Base-by-base conservation (phyloP, 148 eudicot species). In the Bassia scoparia region DNA sequence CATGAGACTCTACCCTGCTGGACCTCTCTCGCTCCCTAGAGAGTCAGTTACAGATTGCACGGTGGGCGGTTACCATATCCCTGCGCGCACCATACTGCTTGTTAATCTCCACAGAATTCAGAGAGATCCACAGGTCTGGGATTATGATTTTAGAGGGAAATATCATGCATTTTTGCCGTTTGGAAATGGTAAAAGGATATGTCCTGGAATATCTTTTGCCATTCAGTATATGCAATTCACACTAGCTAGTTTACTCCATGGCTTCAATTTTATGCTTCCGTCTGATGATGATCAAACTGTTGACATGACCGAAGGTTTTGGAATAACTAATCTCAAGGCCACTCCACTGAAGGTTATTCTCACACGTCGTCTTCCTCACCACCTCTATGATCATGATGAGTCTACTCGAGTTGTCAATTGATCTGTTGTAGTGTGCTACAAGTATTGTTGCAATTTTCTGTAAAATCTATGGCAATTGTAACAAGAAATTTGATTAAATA, bases 21-120 rank as follows among this genome's bases (percentile, higher is more conserved):
- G 17, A 3, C 75, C 75, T 5, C 75, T 77, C 23, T 64, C 74
- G 37, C 33, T 53, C 23, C 74, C 81, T 34, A 58, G 73, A 50
- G 34, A 52, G 67, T 24, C 77, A 50, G 34, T 67, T 17, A 10
- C 61, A 61, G 77, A 79, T 5, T 73, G 73, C 70, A 73, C 48
- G n/a, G 71, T 77, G 35, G 49, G 53, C 29, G 61, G 72, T 10
- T 74, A 37, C 37, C 55, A 68, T 69, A 73, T 68, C 37, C 63
- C 69, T 20, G 61, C 24, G 30, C 68, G 76, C 12, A 78, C 76
- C 7, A 63, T 52, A 6, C 73, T 78, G 17, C 61, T 48, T 37
- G 68, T 72, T 23, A 73, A 78, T 38, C 62, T 73, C 18, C 68
- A 68, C 73, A 78, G 73, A 61, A 27, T 68, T 34, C 74, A 69